phyloP scores from a whole-genome alignment of 2,329 filamentous ascomycete species.

The Cladophialophora bantiana region DNA sequence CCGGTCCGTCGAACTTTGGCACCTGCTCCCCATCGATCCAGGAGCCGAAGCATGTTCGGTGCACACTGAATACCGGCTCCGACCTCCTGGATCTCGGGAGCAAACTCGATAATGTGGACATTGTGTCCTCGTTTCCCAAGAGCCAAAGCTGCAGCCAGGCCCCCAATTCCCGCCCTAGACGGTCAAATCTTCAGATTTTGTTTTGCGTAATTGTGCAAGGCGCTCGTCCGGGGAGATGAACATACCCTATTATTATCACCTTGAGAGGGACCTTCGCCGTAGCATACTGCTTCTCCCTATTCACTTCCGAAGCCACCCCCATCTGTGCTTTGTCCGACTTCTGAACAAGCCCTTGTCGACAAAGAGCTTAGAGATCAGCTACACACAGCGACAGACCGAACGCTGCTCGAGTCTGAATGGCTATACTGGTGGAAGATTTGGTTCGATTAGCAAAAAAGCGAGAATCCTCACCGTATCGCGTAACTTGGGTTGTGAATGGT shows the following conservation, averaged over 20 bases:
- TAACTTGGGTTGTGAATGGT: background rate
- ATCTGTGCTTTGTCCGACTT: conserved; percentile 4
- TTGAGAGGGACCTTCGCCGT: conserved; percentile 23
- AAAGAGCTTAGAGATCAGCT: background rate
- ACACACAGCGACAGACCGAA: background rate
- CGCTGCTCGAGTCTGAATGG: background rate
- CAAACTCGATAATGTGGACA: conserved; percentile 67
- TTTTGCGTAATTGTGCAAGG: conserved; percentile 31
- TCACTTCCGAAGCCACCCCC: conserved; percentile 19
- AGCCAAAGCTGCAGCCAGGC: conserved; percentile 44
- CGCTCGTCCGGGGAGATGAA: conserved; percentile 13
- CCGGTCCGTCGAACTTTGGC: conserved; percentile 38
- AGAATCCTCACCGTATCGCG: background rate
- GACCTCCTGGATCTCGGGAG: conserved; percentile 70
- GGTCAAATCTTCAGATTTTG: conserved; percentile 16
- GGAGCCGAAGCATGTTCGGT: conserved; percentile 40
- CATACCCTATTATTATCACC: conserved; percentile 31
- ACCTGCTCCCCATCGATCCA: conserved; percentile 34
- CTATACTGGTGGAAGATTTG: background rate
- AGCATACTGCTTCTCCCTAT: conserved; percentile 31
- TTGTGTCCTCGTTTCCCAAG: conserved; percentile 45
- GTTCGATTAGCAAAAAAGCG: background rate
- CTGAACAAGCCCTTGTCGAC: background rate
- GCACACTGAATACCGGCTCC: conserved; percentile 41
- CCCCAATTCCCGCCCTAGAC: conserved; percentile 43